Conservation (phyloP, 192 early-diverging fungal species). For the Geosiphon pyriformis region DNA sequence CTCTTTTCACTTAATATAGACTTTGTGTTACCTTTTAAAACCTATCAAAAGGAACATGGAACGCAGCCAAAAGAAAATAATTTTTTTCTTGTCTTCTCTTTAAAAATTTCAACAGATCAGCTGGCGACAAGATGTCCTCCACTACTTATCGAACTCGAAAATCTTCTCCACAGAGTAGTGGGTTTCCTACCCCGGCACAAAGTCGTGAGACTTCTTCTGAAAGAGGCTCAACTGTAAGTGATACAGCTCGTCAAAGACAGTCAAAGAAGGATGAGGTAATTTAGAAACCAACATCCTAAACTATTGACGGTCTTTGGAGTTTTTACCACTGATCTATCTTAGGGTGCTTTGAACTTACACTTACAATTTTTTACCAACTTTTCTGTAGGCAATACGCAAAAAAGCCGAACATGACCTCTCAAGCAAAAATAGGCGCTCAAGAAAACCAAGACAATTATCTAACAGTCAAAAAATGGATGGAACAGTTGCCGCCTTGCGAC, state of each 20-base stretch:
- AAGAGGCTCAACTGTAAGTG: slow-evolving; percentile 35
- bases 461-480: slow-evolving; percentile 49
- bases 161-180: not conserved
- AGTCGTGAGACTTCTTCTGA: slow-evolving; percentile 25
- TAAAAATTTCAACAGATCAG: too few species aligned
- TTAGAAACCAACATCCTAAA: not conserved
- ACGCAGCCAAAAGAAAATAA: too few species aligned
- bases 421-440: slow-evolving; percentile 45
- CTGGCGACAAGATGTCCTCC: slow-evolving; percentile 5
- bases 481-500: slow-evolving; percentile 86
- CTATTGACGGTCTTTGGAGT: not conserved
- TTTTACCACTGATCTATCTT: not conserved
- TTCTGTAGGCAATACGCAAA: slow-evolving; percentile 53
- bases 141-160: slow-evolving; percentile 4
- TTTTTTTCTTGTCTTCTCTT: too few species aligned
- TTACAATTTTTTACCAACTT: not conserved
- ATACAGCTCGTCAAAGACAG: slow-evolving; percentile 37
- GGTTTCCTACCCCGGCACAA: slow-evolving; percentile 10
- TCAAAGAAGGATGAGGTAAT: slow-evolving; percentile 43
- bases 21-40: too few species aligned
- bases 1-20: too few species aligned
- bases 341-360: not conserved
- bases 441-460: slow-evolving; percentile 29
- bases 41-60: too few species aligned
- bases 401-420: slow-evolving; percentile 68